phyloP scores from a whole-genome alignment of 331 rosid genomes.

The Quercus tomentella region DNA sequence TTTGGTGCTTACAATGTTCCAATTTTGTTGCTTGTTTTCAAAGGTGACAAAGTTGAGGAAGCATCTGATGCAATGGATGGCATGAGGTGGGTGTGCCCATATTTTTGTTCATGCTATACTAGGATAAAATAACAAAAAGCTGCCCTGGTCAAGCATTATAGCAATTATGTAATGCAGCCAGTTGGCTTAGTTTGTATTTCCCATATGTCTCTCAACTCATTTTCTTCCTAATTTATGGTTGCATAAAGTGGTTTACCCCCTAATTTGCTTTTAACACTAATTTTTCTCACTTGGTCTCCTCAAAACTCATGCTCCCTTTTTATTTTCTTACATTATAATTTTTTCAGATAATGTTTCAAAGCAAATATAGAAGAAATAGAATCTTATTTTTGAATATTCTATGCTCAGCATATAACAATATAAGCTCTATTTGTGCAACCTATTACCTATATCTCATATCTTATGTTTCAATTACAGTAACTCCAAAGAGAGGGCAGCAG shows the following conservation, averaged over 20 bases:
- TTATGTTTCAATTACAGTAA: constrained; percentile 38
- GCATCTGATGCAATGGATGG: constrained; percentile 32
- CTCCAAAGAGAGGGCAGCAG: constrained; percentile 30
- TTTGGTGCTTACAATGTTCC: constrained; percentile 18
- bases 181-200: neutral
- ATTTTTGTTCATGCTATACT: neutral
- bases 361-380: neutral
- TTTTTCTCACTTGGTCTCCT: neutral
- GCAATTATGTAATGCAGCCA: neutral
- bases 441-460: neutral
- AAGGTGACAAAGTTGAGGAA: constrained; percentile 54
- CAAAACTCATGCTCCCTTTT: neutral
- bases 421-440: neutral
- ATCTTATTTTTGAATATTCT: constrained; percentile 1
- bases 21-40: constrained; percentile 6
- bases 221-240: neutral
- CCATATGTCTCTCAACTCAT: neutral
- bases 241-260: neutral
- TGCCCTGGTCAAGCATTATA: neutral
- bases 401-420: neutral
- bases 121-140: constrained; percentile 6
- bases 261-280: too few relatives aligned
- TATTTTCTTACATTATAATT: neutral
- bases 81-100: constrained; percentile 47
- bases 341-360: neutral